Evolutionary conservation across 352 stramenopile genomes (phyloP).

Genomic region (Aphanomyces cochlioides): DNA sequence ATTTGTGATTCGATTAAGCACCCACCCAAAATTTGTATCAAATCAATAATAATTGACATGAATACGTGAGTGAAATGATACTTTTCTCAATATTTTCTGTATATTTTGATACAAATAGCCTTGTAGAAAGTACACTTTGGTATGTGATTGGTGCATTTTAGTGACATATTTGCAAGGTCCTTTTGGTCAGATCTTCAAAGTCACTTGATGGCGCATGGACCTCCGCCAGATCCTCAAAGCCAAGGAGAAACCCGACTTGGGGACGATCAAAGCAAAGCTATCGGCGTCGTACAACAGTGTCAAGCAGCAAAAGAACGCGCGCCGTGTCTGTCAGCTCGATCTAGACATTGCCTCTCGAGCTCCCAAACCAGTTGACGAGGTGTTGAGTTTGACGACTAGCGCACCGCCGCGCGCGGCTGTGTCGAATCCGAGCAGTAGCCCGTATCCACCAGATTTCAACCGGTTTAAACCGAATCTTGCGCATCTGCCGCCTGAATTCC

Average conservation of each 20-base stretch:
- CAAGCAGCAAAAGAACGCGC: slow-evolving; percentile 8
- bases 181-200: too few relatives aligned
- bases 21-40: too few relatives aligned
- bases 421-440: neutral
- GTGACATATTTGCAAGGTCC: too few relatives aligned
- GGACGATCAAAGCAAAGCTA: slow-evolving; percentile 6
- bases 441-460: slow-evolving; percentile 8
- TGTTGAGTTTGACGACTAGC: neutral
- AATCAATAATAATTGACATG: too few relatives aligned
- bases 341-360: neutral
- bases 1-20: too few relatives aligned
- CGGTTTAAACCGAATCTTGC: slow-evolving; percentile 7
- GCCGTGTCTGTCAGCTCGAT: slow-evolving; percentile 13
- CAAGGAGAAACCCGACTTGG: neutral
- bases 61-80: neutral
- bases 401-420: neutral
- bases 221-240: slow-evolving; percentile 7
- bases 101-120: too few relatives aligned
- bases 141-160: too few relatives aligned
- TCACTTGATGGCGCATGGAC: neutral
- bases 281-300: slow-evolving; percentile 10
- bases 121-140: too few relatives aligned
- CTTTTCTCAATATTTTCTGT: too few relatives aligned
- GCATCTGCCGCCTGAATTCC: slow-evolving; percentile 10
- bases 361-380: too few relatives aligned